A percentile compares a stretch with the other conserved stretches of the same genome.
Evolutionary conservation across 169 alveolate species (phyloP).

Genomic region (Blepharisma undulans): DNA sequence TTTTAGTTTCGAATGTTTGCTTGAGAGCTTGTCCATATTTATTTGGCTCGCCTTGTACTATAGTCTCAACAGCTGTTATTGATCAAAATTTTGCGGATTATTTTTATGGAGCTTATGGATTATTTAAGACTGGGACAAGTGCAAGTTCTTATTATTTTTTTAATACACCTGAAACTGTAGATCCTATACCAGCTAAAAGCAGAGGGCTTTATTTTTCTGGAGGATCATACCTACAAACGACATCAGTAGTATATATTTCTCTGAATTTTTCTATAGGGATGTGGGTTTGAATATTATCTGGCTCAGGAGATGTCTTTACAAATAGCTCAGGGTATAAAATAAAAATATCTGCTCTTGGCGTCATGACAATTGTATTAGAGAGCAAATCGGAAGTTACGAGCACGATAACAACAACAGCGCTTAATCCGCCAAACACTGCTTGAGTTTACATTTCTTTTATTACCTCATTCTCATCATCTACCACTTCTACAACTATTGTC

Average conservation of each 20-base stretch:
- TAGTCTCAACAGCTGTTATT: not conserved
- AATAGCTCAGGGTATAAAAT: not conserved
- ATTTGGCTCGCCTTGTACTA: not conserved
- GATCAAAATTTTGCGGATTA: not conserved
- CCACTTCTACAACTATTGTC: not conserved
- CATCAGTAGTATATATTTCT: no score
- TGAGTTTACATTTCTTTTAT: not conserved
- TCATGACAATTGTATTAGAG: not conserved
- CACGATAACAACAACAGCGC: not conserved
- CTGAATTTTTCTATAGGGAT: no score
- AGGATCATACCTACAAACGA: no score
- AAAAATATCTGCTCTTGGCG: not conserved
- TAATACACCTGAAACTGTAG: slow-evolving; percentile 13
- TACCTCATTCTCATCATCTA: not conserved
- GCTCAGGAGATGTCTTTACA: not conserved
- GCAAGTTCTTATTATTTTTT: not conserved
- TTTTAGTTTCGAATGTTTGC: not conserved
- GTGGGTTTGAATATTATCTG: not conserved
- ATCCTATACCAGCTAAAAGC: not conserved
- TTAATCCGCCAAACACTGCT: not conserved
- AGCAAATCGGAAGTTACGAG: not conserved
- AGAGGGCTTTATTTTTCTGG: slow-evolving; percentile 2
- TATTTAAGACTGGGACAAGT: not conserved
- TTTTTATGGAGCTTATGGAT: not conserved
- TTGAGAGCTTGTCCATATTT: slow-evolving; percentile 1